Conservation (phyloP, 2,329 filamentous ascomycete species). For the Cladophialophora exuberans region DNA sequence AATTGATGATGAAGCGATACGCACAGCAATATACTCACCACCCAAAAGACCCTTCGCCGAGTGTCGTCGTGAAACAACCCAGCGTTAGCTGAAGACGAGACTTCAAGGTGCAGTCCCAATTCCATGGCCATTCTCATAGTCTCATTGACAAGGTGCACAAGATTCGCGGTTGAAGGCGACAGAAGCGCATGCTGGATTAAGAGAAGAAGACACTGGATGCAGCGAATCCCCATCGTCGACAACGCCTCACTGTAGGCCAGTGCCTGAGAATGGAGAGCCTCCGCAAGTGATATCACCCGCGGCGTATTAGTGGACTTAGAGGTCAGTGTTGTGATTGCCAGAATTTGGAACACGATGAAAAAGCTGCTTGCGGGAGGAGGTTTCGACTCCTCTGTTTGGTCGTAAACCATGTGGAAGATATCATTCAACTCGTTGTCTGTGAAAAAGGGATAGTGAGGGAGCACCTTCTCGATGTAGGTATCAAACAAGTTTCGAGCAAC, state of each 20-base stretch:
- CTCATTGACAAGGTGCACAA: background rate
- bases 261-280: constrained; percentile 18
- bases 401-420: background rate
- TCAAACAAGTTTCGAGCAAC: background rate
- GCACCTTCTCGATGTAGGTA: constrained; percentile 6
- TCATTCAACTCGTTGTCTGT: background rate
- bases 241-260: background rate
- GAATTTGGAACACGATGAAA: background rate
- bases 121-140: background rate
- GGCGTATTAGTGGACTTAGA: background rate
- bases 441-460: background rate
- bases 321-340: background rate
- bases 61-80: too few relatives aligned
- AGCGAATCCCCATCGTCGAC: background rate
- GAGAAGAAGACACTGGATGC: background rate
- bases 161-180: background rate
- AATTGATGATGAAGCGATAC: too few relatives aligned
- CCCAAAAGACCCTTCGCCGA: too few relatives aligned
- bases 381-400: too few relatives aligned
- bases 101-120: background rate
- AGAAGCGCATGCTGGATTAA: background rate
- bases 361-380: background rate
- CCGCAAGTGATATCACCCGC: background rate
- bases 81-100: too few relatives aligned
- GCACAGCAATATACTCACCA: background rate